These are phyloP conservation scores for Lentinula lateritia DNA, from an alignment of 768 basidiomycete genomes.

Conservation along the genomic window DNA sequence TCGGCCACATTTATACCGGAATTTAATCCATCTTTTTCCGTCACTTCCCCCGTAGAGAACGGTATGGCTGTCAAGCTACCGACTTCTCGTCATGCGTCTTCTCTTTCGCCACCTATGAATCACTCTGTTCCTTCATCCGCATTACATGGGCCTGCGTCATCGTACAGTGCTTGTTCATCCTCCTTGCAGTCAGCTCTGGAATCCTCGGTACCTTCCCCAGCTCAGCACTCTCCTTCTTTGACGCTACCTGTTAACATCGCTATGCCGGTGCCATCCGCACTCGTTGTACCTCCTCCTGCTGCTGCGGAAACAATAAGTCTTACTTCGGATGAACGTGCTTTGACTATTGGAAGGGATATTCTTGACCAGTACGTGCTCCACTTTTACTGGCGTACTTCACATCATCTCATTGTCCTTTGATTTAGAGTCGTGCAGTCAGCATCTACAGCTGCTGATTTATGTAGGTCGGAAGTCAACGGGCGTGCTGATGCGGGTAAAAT, in stretches of 20 bases:
- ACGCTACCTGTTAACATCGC: constrained; percentile 9
- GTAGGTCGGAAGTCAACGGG: constrained; percentile 35
- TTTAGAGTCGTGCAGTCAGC: constrained; percentile 58
- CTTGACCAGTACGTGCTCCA: constrained; percentile 3
- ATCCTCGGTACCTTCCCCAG: constrained; percentile 22
- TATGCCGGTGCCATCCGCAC: constrained; percentile 14
- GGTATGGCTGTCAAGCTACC: constrained; percentile 32
- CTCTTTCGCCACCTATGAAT: constrained; percentile 9
- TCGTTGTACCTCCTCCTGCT: background rate
- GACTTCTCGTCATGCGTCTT: constrained; percentile 25
- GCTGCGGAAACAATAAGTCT: background rate
- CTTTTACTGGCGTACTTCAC: background rate
- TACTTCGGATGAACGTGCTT: constrained; percentile 6
- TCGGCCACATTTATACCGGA: constrained; percentile 36
- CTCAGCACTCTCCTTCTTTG: constrained; percentile 12
- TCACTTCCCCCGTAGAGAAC: constrained; percentile 23
- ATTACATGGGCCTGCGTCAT: constrained; percentile 31
- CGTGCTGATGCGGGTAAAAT: constrained; percentile 39
- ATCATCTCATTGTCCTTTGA: constrained; percentile 14
- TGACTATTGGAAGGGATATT: constrained; percentile 4
- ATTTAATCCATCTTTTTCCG: constrained; percentile 15
- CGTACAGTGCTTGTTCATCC: constrained; percentile 32
- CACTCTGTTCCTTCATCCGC: constrained; percentile 23
- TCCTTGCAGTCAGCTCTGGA: constrained; percentile 43
- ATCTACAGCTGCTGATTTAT: constrained; percentile 48